Evolutionary conservation across 257 asterid genomes (phyloP), one percentile per base, ranked within the genome.

Genomic region (Handroanthus guayacan): DNA sequence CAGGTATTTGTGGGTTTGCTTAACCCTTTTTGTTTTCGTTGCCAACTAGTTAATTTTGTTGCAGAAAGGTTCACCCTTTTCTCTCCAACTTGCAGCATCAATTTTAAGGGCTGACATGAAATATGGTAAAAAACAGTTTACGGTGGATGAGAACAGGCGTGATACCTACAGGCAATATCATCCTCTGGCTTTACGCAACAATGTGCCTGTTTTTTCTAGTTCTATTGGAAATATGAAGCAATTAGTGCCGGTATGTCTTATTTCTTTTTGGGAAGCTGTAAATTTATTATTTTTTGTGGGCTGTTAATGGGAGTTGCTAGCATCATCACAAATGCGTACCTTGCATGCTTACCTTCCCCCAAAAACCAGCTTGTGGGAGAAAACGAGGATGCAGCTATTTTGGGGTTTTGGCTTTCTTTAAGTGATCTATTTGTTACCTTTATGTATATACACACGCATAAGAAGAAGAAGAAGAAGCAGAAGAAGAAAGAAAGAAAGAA

Each of bases 41-140:
- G 38, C 12, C 69, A 43, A 55, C 52, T 44, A 8, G 52, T 47
- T 63, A 54, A 17, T 80, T 62, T 43, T 38, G 37, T 75, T 18
- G 55, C 41, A 18, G 64, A 14, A 56, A 48, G 6, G 31, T n/a
- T 41, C 75, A 68, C 31, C 6, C 71, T 38, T 54, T 39, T 67
- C 47, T 62, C 67, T 56, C 68, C 68, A 56, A 34, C 71, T 55
- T 83, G 82, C 92, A 95, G 99, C 99, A 39, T 78, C 87, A 36
- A 93, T 95, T 75, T 84, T 95, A 77, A 84, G 87, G 85, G 97
- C 98, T 45, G 99, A 95, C 88, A 88, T 95, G 98, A 95, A 93
- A 79, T 81, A 92, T 62, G 96, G 98, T 45, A 95, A 91, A 74
- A 95, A 90, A 75, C 91, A 92, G 63, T 79, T 92, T 60, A 72